Conservation (phyloP, 2,329 filamentous ascomycete genomes). For the Pseudogymnoascus sp. region DNA sequence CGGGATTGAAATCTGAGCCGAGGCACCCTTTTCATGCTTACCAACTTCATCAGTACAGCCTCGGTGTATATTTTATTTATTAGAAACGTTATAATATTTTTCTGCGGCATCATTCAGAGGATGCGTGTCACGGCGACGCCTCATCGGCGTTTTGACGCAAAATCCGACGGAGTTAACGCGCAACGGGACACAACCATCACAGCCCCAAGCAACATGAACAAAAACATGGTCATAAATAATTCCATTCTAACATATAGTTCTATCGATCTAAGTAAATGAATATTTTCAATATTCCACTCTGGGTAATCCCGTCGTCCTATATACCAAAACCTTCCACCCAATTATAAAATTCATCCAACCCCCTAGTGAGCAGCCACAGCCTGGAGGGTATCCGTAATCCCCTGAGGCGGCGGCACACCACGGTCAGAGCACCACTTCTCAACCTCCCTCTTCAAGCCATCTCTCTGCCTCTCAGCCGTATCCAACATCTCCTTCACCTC, state of each 20-base stretch:
- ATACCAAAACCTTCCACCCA: not conserved
- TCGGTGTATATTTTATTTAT: not conserved
- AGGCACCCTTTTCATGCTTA: not conserved
- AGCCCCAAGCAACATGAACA: not conserved
- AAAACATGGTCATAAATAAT: not conserved
- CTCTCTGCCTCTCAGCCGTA: constrained; percentile 51
- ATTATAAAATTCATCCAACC: not conserved
- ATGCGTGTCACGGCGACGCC: not conserved
- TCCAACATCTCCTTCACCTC: constrained; percentile 53
- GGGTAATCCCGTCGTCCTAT: not conserved
- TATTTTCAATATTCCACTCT: not conserved
- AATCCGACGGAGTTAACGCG: not conserved
- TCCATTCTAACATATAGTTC: not conserved
- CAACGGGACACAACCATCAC: not conserved
- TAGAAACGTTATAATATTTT: not conserved
- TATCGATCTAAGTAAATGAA: not conserved
- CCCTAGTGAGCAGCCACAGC: not conserved
- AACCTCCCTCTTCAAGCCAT: constrained; percentile 63
- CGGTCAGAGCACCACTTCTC: constrained; percentile 60
- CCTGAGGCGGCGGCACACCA: not conserved
- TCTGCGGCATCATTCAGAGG: not conserved
- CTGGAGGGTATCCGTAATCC: not conserved
- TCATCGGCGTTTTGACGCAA: not conserved
- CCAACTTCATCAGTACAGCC: not conserved
- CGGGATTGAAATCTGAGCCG: not conserved